Conservation (phyloP, 1,139 yeast genomes). For the Sugiyamaella novakii region DNA sequence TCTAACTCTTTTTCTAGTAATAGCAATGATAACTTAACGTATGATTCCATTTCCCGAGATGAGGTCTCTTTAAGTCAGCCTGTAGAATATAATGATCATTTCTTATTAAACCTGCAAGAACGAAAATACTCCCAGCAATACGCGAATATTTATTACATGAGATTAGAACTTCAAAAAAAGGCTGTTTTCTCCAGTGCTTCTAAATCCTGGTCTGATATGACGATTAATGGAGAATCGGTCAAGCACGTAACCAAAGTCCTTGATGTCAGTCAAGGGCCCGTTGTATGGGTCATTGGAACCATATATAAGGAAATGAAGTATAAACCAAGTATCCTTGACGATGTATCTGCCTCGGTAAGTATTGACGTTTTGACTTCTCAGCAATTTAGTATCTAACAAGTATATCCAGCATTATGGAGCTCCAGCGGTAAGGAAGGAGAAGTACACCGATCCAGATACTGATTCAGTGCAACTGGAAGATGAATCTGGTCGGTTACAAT, state of each 20-base stretch:
- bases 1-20: background rate
- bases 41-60: constrained; percentile 6
- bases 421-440: constrained; percentile 43
- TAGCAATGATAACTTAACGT: background rate
- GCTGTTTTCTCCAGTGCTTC: constrained; percentile 55
- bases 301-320: constrained; percentile 79
- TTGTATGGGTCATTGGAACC: constrained; percentile 92
- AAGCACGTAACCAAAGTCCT: constrained; percentile 63
- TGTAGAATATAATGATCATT: constrained; percentile 28
- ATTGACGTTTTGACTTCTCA: background rate
- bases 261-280: constrained; percentile 67
- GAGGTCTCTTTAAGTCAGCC: constrained; percentile 16
- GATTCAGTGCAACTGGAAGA: constrained; percentile 70
- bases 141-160: constrained; percentile 68
- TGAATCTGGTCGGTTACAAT: constrained; percentile 83
- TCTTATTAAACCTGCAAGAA: constrained; percentile 32
- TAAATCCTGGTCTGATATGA: constrained; percentile 51
- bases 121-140: constrained; percentile 71
- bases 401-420: constrained; percentile 45
- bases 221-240: constrained; percentile 45
- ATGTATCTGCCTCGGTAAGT: constrained; percentile 56
- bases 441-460: constrained; percentile 57
- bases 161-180: constrained; percentile 58
- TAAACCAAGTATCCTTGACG: constrained; percentile 82
- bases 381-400: background rate